phyloP scores from a whole-genome alignment of 1,139 yeast genomes.

The Tardiomyces blankii region DNA sequence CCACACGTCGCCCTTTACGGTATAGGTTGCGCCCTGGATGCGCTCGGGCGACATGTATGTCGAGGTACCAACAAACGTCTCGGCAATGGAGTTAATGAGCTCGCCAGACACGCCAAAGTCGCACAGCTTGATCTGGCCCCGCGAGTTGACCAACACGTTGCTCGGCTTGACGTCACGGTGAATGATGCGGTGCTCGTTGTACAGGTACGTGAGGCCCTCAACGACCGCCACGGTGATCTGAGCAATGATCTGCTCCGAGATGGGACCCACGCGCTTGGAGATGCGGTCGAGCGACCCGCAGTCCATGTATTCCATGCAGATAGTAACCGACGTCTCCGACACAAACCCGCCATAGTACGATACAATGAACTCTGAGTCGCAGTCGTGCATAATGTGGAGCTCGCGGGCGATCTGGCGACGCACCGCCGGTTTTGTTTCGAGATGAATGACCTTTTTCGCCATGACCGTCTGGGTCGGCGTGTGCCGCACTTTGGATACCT shows the following conservation, averaged over 20 bases:
- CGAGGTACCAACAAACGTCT: constrained; percentile 95
- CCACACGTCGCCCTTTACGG: constrained; percentile 95
- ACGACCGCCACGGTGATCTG: constrained; percentile 69
- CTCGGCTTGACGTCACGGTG: constrained; percentile 93
- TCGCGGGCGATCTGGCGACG: constrained; percentile 85
- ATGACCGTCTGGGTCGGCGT: constrained; percentile 78
- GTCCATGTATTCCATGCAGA: constrained; percentile 94
- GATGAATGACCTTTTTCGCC: constrained; percentile 84
- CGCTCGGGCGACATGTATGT: constrained; percentile 98
- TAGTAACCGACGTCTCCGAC: constrained; percentile 53
- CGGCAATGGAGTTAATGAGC: constrained; percentile 84
- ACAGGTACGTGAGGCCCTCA: constrained; percentile 71
- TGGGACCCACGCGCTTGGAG: constrained; percentile 38
- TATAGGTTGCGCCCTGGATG: constrained; percentile 86
- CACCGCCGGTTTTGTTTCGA: constrained; percentile 71
- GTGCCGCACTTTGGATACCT: constrained; percentile 80
- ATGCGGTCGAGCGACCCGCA: constrained; percentile 87
- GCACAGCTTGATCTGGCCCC: constrained; percentile 73
- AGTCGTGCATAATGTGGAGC: constrained; percentile 81
- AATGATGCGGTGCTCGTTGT: constrained; percentile 71
- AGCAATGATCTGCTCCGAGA: constrained; percentile 57
- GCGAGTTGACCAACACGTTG: constrained; percentile 67
- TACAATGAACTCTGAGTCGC: constrained; percentile 68
- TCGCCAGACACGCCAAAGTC: constrained; percentile 94
- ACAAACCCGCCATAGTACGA: constrained; percentile 86